These are phyloP conservation scores for Aspergillus ostianus DNA, from an alignment of 495 filamentous ascomycete genomes.

Conservation along the genomic window DNA sequence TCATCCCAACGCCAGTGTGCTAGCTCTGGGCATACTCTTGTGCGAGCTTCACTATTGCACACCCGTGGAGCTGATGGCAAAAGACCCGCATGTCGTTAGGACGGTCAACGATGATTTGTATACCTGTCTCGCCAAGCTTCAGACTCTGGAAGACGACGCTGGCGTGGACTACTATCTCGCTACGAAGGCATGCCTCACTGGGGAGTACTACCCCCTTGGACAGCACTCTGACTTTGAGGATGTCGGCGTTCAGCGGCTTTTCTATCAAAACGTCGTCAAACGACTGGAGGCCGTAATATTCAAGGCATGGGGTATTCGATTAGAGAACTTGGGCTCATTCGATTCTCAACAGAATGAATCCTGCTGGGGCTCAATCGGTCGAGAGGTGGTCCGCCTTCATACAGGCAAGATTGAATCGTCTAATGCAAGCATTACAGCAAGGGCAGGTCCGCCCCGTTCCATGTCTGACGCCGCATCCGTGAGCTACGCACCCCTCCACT, in stretches of 20 bases:
- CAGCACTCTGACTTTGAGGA: conserved; percentile 26
- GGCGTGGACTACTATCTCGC: conserved; percentile 35
- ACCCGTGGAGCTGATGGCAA: conserved; percentile 28
- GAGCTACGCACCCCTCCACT: conserved; percentile 8
- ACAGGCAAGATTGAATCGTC: conserved; percentile 19
- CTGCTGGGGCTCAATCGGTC: conserved; percentile 28
- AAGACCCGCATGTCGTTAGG: conserved; percentile 18
- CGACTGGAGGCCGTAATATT: conserved; percentile 33
- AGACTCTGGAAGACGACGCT: conserved; percentile 30
- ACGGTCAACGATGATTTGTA: conserved; percentile 32
- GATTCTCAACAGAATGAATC: conserved; percentile 27
- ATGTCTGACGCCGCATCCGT: conserved; percentile 12
- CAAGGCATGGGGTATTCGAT: conserved; percentile 31
- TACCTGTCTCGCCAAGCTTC: conserved; percentile 27
- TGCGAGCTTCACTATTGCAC: conserved; percentile 37
- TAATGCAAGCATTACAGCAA: conserved; percentile 11
- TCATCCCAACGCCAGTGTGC: conserved; percentile 32
- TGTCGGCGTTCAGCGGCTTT: conserved; percentile 30
- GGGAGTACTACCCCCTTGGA: conserved; percentile 30
- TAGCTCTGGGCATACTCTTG: conserved; percentile 34
- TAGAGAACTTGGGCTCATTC: conserved; percentile 29
- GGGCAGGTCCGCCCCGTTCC: conserved; percentile 9
- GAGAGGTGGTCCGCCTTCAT: conserved; percentile 24
- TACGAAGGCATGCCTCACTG: conserved; percentile 31
- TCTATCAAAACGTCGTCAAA: conserved; percentile 37